Conservation (phyloP, 2,329 filamentous ascomycete species). For the Aureobasidium sp. region DNA sequence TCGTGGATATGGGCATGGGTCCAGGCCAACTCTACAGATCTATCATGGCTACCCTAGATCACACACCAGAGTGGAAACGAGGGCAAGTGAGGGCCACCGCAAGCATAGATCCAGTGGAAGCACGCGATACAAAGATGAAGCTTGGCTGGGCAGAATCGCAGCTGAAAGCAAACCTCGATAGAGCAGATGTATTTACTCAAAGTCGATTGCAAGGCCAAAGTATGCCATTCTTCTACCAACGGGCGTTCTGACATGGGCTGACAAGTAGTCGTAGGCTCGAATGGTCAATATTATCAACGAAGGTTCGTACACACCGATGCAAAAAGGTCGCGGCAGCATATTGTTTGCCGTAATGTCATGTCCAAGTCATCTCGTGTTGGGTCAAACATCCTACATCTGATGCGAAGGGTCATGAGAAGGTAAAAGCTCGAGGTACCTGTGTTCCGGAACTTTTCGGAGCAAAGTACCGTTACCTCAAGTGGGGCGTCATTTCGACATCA, state of each 20-base stretch:
- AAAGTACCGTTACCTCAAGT: too few species aligned
- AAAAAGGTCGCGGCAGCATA: background rate
- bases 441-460: too few species aligned
- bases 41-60: background rate
- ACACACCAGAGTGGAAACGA: background rate
- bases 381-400: too few species aligned
- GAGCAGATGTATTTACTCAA: background rate
- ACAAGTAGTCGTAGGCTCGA: background rate
- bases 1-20: conserved; percentile 4
- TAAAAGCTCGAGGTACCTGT: too few species aligned
- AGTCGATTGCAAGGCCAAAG: background rate
- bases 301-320: background rate
- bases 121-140: conserved; percentile 1
- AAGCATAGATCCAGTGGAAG: conserved; percentile 10
- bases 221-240: background rate
- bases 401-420: too few species aligned
- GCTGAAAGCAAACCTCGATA: background rate
- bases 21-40: conserved; percentile 6
- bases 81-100: background rate
- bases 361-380: too few species aligned
- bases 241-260: background rate
- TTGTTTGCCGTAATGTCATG: too few species aligned
- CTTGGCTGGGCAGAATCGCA: background rate
- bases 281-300: background rate
- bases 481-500: too few species aligned